A percentile compares a stretch with the other conserved stretches of the same genome.
Conservation (phyloP, 108 stramenopile species). For the Pseudonitzschia multiseries region DNA sequence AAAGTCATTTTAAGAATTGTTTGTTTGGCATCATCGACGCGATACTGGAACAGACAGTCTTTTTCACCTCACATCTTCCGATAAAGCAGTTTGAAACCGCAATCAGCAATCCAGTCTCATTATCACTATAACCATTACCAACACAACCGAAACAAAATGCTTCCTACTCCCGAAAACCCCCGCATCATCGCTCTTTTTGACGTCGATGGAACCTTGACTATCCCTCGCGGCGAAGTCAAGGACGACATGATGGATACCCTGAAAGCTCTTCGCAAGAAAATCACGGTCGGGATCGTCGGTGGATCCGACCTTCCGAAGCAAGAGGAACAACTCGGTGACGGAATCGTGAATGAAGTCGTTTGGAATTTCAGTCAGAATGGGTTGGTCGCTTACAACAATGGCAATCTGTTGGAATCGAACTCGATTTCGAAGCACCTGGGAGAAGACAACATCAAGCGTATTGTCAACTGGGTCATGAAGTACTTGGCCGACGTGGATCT, state of each 20-base stretch:
- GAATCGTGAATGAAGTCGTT: slow-evolving; percentile 85
- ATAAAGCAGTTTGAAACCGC: too few species aligned
- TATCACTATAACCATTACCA: too few species aligned
- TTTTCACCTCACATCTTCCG: too few species aligned
- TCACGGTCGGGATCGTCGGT: slow-evolving; percentile 98
- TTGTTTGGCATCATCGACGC: too few species aligned
- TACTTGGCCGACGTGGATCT: slow-evolving; percentile 88
- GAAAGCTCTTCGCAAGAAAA: slow-evolving; percentile 82
- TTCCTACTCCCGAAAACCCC: slow-evolving; percentile 68
- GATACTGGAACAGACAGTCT: too few species aligned
- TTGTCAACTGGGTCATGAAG: slow-evolving; percentile 96
- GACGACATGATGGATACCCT: slow-evolving; percentile 90
- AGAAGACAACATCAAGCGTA: slow-evolving; percentile 95
- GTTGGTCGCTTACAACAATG: slow-evolving; percentile 95
- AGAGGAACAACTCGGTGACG: slow-evolving; percentile 95
- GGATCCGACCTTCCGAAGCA: slow-evolving; percentile 97
- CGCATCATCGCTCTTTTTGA: slow-evolving; percentile 97
- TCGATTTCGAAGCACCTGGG: slow-evolving; percentile 91
- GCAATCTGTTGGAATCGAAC: slow-evolving; percentile 76
- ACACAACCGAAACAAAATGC: background rate
- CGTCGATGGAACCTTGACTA: slow-evolving; percentile 99
- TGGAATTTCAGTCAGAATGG: slow-evolving; percentile 99
- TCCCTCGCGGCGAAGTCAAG: slow-evolving; percentile 90
- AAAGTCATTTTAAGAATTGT: too few species aligned
- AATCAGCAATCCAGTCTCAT: background rate